These are phyloP conservation scores for Rosa rugosa DNA, from an alignment of 306 rosid species.

Conservation along the genomic window DNA sequence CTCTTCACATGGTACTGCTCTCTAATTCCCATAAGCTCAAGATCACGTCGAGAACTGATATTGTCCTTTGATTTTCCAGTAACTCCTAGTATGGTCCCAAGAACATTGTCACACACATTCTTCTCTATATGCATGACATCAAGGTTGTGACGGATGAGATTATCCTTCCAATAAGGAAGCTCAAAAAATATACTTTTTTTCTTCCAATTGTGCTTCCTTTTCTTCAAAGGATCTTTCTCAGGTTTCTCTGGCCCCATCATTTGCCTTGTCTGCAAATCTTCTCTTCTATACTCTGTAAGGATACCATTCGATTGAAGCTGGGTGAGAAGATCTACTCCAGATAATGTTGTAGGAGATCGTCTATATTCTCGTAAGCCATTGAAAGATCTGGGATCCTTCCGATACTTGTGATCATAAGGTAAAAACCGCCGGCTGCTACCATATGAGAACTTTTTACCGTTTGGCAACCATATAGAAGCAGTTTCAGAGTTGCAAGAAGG, in stretches of 20 bases:
- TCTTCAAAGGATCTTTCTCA: background rate
- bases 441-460: background rate
- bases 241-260: background rate
- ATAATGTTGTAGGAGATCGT: background rate
- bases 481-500: background rate
- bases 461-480: background rate
- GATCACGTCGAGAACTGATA: constrained; percentile 1
- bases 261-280: background rate
- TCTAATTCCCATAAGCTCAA: background rate
- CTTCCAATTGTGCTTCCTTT: background rate
- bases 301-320: background rate
- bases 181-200: background rate
- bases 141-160: background rate
- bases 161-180: background rate
- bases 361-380: background rate
- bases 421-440: background rate
- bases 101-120: background rate
- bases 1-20: background rate
- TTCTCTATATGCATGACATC: constrained; percentile 20
- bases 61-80: constrained; percentile 9
- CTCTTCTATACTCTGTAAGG: background rate
- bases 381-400: background rate
- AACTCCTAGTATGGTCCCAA: constrained; percentile 1
- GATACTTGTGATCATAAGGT: background rate
- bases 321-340: background rate